These are phyloP conservation scores for Trypanosoma cruzi DNA, from an alignment of 208 protist species.

Conservation along the genomic window DNA sequence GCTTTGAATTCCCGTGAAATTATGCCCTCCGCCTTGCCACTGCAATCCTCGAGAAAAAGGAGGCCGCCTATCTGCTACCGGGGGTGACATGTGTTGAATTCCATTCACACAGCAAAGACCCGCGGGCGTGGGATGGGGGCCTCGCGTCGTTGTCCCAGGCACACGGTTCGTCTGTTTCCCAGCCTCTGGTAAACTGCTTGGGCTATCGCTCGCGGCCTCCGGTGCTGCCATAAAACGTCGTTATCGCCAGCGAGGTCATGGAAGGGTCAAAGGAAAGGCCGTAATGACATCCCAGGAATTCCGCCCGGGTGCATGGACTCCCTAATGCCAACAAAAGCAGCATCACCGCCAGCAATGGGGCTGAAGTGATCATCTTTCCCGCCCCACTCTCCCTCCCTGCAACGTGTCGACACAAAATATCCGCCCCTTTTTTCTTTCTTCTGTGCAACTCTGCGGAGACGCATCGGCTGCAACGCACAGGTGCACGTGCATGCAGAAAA, in stretches of 20 bases:
- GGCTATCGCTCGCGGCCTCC: slow-evolving; percentile 20
- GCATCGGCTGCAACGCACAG: too few species aligned
- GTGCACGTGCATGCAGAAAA: too few species aligned
- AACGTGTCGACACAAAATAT: too few species aligned
- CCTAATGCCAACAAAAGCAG: neutral
- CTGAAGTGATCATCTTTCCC: too few species aligned
- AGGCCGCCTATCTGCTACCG: slow-evolving; percentile 20
- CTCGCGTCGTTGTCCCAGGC: slow-evolving; percentile 25
- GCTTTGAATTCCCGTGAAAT: slow-evolving; percentile 25
- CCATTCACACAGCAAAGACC: slow-evolving; percentile 21
- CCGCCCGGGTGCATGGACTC: neutral
- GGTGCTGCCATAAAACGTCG: slow-evolving; percentile 23
- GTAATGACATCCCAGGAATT: slow-evolving; percentile 21
- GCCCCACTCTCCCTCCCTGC: too few species aligned
- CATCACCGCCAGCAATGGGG: neutral
- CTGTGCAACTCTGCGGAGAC: too few species aligned
- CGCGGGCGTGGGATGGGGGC: neutral
- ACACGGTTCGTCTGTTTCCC: slow-evolving; percentile 23
- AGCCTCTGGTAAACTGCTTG: slow-evolving; percentile 5
- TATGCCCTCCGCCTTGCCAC: slow-evolving; percentile 22
- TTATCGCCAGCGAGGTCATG: slow-evolving; percentile 18
- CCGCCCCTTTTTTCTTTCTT: too few species aligned
- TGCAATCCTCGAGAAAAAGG: slow-evolving; percentile 23
- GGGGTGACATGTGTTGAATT: slow-evolving; percentile 17
- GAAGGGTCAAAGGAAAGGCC: slow-evolving; percentile 13